A percentile compares a stretch with the other conserved stretches of the same genome.
These are phyloP conservation scores for Leccinum variicolor DNA, from an alignment of 768 basidiomycete species.

Conservation along the genomic window DNA sequence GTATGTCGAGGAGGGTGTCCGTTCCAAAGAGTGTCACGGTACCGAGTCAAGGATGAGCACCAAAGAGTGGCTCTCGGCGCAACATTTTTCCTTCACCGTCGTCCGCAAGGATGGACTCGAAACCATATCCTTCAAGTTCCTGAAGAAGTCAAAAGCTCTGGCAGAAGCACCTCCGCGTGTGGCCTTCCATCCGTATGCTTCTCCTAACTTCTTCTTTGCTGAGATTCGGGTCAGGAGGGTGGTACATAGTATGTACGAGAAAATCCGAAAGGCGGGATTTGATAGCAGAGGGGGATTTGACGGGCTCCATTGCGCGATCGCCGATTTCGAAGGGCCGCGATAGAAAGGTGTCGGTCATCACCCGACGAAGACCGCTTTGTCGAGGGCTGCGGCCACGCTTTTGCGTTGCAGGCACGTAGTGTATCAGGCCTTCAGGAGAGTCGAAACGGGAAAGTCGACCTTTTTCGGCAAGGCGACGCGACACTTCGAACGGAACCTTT, in stretches of 20 bases:
- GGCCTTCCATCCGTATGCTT: not conserved
- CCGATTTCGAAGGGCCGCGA: not conserved
- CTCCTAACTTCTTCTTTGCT: not conserved
- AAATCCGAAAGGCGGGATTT: not conserved
- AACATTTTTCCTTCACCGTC: not conserved
- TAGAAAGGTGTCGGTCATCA: not conserved
- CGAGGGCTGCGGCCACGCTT: not conserved
- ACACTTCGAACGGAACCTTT: not conserved
- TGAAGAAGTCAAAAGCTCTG: not conserved
- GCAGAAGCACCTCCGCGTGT: not conserved
- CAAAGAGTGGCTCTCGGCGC: not conserved
- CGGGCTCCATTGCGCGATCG: not conserved
- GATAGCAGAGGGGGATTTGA: not conserved
- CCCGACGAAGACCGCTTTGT: not conserved
- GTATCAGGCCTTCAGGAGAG: not conserved
- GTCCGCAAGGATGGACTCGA: not conserved
- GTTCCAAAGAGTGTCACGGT: not conserved
- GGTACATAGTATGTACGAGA: not conserved
- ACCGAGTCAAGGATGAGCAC: not conserved
- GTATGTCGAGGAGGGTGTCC: not conserved
- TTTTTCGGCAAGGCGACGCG: slow-evolving; percentile 6
- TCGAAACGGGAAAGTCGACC: not conserved
- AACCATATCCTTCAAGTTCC: not conserved
- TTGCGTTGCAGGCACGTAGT: not conserved
- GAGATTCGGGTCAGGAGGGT: not conserved